Evolutionary conservation across 2,329 filamentous ascomycete genomes (phyloP), one percentile per base, ranked within the genome.

Genomic region (Hymenoscyphus scutula): DNA sequence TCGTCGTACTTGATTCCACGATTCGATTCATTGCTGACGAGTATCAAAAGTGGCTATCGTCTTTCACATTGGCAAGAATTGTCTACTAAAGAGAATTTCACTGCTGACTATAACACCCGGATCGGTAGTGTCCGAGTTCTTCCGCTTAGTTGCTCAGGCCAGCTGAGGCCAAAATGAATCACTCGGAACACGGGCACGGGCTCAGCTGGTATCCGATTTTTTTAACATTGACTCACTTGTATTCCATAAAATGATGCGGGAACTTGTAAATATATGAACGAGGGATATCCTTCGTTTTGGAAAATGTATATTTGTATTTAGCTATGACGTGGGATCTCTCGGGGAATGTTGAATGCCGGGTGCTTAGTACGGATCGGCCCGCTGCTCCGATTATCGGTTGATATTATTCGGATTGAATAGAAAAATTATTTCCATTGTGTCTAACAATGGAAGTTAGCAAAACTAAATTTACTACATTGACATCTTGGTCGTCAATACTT

Each of bases 1-100:
- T 48, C 17, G 17, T 48, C 15, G 56, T 38, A n/a, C 5, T 32
- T 34, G 56, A 51, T 34, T 58, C 38, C 30, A 53, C 23, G 15
- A 58, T 25, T 51, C 41, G 51, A 25, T 58, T 58, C 56, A 58
- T 58, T 30, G 25, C 53, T 5, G 27, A 30, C 3, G 17, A 13
- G n/a, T 13, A 51, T 5, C 19, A 13, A 23, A 15, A 25, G 13
- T 7, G 1, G 5, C 11, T 23, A 13, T 23, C 5, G 3, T 4
- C 10, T 13, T 15, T 51, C 19, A 4, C 45, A 51, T 25, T 51
- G 19, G 19, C 4, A 25, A 51, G 45, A 51, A 11, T 19, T 7
- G 23, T 25, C 27, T 29, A 29, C 6, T 6, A 13, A 19, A 13
- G 10, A 51, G 19, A 45, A 13, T 51, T 25, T 51, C 45, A 51